Evolutionary conservation across 805 yeast genomes (phyloP).

Genomic region (Zygosaccharomyces lentus): DNA sequence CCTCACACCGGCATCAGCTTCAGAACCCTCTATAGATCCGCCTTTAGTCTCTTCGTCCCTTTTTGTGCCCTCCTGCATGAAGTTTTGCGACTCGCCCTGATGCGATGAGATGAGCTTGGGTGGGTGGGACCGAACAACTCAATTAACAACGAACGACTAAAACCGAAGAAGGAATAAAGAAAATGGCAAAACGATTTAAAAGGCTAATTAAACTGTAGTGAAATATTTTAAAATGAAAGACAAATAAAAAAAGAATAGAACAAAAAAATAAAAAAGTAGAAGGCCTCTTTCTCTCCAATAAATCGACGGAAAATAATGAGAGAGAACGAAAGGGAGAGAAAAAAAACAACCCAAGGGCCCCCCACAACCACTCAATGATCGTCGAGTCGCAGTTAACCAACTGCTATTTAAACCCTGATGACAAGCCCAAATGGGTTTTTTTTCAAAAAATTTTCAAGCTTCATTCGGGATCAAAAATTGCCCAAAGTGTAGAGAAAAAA

Average conservation of each 20-base stretch:
- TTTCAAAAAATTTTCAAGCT: constrained; percentile 1
- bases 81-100: constrained; percentile 3
- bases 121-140: not conserved
- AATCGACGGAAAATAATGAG: not conserved
- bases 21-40: not conserved
- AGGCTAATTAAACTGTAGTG: not conserved
- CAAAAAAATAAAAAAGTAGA: not conserved
- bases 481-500: constrained; percentile 1
- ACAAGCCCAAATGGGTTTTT: not conserved
- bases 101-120: constrained; percentile 6
- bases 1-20: constrained; percentile 4
- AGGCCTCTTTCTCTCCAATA: not conserved
- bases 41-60: constrained; percentile 3
- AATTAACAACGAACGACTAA: not conserved
- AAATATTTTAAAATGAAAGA: not conserved
- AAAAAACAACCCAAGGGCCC: constrained; percentile 1
- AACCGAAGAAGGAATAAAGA: not conserved
- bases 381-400: not conserved
- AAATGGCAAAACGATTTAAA: not conserved
- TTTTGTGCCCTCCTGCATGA: constrained; percentile 6
- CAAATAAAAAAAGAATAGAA: not conserved
- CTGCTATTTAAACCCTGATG: not conserved
- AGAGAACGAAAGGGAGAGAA: not conserved
- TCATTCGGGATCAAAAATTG: not conserved
- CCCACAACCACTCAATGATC: not conserved